Evolutionary conservation across 257 asterid genomes (phyloP).

Genomic region (Solanum bulbocastanum): DNA sequence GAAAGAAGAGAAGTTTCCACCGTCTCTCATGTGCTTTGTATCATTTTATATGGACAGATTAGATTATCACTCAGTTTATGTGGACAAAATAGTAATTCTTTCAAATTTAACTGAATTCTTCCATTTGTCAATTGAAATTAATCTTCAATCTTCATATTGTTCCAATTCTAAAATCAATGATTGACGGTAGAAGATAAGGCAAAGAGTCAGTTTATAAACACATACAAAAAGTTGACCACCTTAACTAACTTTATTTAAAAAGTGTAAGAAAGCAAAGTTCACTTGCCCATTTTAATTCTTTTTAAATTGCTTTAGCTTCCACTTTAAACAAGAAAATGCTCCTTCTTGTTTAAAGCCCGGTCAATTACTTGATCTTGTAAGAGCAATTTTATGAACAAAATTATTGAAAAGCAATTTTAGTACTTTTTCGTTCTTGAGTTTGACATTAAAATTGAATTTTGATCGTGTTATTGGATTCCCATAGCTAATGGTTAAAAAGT

Average conservation of each 20-base stretch:
- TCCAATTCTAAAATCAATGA: background rate
- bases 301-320: background rate
- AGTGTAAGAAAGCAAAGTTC: constrained; percentile 3
- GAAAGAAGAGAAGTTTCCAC: background rate
- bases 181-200: background rate
- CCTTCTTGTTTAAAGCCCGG: background rate
- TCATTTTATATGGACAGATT: too few species aligned
- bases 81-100: background rate
- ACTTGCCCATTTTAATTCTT: background rate
- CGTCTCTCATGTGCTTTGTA: background rate
- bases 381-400: background rate
- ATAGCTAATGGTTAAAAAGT: background rate
- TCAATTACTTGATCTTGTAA: background rate
- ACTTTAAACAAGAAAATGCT: constrained; percentile 4
- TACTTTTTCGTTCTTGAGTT: background rate
- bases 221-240: background rate
- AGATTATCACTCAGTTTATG: background rate
- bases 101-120: background rate
- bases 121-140: background rate
- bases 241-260: background rate
- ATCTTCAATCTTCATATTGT: background rate
- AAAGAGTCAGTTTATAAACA: background rate
- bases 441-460: background rate
- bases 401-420: background rate
- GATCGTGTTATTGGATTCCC: background rate